These are phyloP conservation scores for Nidularia pulvinata DNA, from an alignment of 768 basidiomycete species.

Conservation along the genomic window DNA sequence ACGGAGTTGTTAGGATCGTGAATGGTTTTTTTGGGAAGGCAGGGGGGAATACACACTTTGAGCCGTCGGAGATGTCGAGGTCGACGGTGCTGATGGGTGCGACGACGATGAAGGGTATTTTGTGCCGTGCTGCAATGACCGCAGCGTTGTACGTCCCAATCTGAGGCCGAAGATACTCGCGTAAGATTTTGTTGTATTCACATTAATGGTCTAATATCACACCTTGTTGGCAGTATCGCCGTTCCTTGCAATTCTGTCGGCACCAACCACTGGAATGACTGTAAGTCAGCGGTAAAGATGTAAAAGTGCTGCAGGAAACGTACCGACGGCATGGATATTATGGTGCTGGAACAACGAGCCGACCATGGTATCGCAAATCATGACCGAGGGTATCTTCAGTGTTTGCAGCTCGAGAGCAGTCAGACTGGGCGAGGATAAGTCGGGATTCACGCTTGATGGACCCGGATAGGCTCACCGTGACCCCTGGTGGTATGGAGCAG, in stretches of 20 bases:
- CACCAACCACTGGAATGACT: conserved; percentile 65
- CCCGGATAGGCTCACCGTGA: conserved; percentile 47
- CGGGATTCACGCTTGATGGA: background rate
- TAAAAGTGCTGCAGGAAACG: conserved; percentile 13
- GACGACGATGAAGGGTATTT: conserved; percentile 90
- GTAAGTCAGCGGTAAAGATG: conserved; percentile 1
- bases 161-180: conserved; percentile 12
- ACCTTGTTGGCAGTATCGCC: conserved; percentile 98
- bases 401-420: conserved; percentile 90
- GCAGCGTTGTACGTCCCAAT: conserved; percentile 98
- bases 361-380: conserved; percentile 99
- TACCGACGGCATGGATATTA: conserved; percentile 80
- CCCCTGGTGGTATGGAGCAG: conserved; percentile 94
- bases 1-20: background rate
- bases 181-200: background rate
- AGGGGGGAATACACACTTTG: conserved; percentile 37
- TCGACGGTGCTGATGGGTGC: conserved; percentile 95
- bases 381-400: conserved; percentile 81
- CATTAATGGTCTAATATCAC: conserved; percentile 1
- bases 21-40: background rate
- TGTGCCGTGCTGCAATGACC: conserved; percentile 84
- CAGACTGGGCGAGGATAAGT: conserved; percentile 45
- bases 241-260: conserved; percentile 87
- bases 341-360: conserved; percentile 92
- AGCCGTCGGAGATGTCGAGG: conserved; percentile 71